These are phyloP conservation scores for Mycena indigotica DNA, from an alignment of 768 basidiomycete genomes.

Conservation along the genomic window DNA sequence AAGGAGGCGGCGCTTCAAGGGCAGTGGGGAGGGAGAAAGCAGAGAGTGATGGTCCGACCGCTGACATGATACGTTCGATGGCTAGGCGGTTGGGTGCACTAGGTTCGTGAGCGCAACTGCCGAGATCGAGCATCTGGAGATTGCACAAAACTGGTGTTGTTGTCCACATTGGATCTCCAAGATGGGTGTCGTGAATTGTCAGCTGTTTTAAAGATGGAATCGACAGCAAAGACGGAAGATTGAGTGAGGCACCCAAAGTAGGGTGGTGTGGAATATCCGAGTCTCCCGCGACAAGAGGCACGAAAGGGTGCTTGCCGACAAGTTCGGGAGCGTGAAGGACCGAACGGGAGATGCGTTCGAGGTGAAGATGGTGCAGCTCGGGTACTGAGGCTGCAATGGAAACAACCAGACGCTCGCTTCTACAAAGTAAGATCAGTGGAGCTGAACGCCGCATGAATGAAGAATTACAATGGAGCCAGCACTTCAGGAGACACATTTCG, in stretches of 20 bases:
- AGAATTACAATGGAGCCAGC: slow-evolving; percentile 46
- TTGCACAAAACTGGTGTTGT: slow-evolving; percentile 51
- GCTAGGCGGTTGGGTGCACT: slow-evolving; percentile 55
- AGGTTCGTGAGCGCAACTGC: slow-evolving; percentile 55
- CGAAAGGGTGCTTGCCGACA: slow-evolving; percentile 51
- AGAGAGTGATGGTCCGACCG: slow-evolving; percentile 55
- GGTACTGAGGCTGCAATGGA: slow-evolving; percentile 64
- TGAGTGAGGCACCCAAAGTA: slow-evolving; percentile 55
- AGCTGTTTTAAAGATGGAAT: slow-evolving; percentile 64
- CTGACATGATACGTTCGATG: slow-evolving; percentile 63
- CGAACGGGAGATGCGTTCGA: slow-evolving; percentile 69
- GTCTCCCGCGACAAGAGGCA: slow-evolving; percentile 66
- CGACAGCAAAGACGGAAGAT: slow-evolving; percentile 65
- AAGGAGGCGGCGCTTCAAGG: slow-evolving; percentile 49
- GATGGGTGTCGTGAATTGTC: slow-evolving; percentile 68
- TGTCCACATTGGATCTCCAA: slow-evolving; percentile 64
- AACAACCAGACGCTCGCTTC: slow-evolving; percentile 71
- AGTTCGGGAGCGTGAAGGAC: slow-evolving; percentile 64
- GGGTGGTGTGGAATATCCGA: slow-evolving; percentile 59
- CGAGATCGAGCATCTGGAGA: slow-evolving; percentile 59
- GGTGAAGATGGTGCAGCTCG: slow-evolving; percentile 54
- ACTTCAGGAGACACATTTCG: slow-evolving; percentile 47
- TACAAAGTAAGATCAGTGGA: slow-evolving; percentile 8
- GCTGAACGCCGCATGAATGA: slow-evolving; percentile 14
- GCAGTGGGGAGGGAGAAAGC: slow-evolving; percentile 57